Evolutionary conservation across 106 monocot species (phyloP), one percentile per base, ranked within the genome.

Genomic region (Acorus gramineus): DNA sequence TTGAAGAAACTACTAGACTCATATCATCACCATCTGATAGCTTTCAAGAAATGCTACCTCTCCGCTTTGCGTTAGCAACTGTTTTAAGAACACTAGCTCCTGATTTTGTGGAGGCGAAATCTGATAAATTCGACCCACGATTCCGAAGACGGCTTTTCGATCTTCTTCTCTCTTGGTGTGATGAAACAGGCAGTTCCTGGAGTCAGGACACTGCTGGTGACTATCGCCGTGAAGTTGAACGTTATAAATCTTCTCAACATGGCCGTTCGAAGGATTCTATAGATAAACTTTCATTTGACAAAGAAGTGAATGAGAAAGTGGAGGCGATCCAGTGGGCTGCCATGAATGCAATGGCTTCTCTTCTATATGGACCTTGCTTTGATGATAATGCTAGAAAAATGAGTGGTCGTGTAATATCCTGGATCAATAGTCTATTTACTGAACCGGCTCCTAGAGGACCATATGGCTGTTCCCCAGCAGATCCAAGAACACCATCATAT

Each of bases 371-470:
- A 1, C 85, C 98, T 67, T 98, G 88, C 56, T 98, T 98, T 75
- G 98, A 98, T 81, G 98, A 98, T 56, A 92, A 89, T 72, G 83
- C 98, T 47, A 92, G 92, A 78, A 98, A 98, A 49, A 76, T 92
- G 85, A 71, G 67, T 66, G 98, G 98, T 5, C 63, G 88, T 4
- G 85, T 92, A 42, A 80, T 98, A 13, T 65, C 71, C 42, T 98
- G 98, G 98, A 98, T 98, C 62, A 91, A 98, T 62, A 75, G 79
- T 64, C 81, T 98, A 58, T 88, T 98, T 73, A 52, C 67, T 56
- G 96, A 96, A 50, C 73, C 75, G 47, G 69, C 76, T 50, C 77
- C 85, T 50, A 83, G 83, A 72, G 83, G 75, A 68, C 86, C 84
- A 46, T 78, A 79, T 69, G 95, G 95, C 6, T 85, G 76, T 78